Conservation (phyloP, 345 rosid species). For the Rhodamnia rubescens region DNA sequence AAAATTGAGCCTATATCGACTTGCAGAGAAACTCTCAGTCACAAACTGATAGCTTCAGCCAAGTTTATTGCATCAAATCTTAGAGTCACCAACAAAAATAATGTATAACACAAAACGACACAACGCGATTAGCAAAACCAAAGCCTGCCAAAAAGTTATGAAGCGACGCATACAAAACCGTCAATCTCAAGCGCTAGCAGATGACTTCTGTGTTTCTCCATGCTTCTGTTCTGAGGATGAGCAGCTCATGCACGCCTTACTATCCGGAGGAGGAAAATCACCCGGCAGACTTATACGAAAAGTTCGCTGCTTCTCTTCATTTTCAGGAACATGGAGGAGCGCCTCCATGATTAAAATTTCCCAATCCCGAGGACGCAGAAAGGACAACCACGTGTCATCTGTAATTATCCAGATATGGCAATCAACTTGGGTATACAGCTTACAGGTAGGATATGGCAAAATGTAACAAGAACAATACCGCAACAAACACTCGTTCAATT, state of each 20-base stretch:
- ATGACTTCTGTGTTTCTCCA: slow-evolving; percentile 12
- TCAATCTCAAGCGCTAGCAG: background rate
- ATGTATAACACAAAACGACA: background rate
- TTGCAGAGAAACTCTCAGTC: background rate
- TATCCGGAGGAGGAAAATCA: slow-evolving; percentile 17
- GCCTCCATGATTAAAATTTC: slow-evolving; percentile 87
- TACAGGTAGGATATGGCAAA: background rate
- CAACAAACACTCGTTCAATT: background rate
- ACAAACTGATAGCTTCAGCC: background rate
- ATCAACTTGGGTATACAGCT: background rate
- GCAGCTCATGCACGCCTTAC: slow-evolving; percentile 22
- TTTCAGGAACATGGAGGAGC: slow-evolving; percentile 64
- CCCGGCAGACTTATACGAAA: slow-evolving; percentile 42
- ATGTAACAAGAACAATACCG: background rate
- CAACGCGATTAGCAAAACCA: background rate
- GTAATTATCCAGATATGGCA: background rate
- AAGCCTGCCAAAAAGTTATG: background rate
- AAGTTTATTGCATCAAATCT: background rate
- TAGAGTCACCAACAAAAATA: background rate
- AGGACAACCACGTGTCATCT: slow-evolving; percentile 51
- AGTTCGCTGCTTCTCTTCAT: slow-evolving; percentile 56
- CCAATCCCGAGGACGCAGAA: slow-evolving; percentile 54
- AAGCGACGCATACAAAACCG: background rate
- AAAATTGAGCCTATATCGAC: background rate
- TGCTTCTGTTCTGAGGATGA: slow-evolving; percentile 13